Conservation (phyloP, 2,329 filamentous ascomycete species). For the Byssochlamys sp. region DNA sequence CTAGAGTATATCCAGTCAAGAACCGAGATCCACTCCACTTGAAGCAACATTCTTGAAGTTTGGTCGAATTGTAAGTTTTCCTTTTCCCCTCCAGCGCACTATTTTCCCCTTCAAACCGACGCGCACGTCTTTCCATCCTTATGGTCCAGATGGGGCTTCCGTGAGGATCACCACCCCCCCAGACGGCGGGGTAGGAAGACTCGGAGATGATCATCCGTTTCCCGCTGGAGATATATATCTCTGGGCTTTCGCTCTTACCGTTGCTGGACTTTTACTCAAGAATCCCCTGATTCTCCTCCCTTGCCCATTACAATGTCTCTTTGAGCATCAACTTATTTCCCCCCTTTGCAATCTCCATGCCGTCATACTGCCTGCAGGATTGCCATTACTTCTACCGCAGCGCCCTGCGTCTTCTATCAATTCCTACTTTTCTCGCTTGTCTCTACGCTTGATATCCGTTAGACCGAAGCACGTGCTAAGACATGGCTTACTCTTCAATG, state of each 20-base stretch:
- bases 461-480: slow-evolving; percentile 30
- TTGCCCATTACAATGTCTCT: not conserved
- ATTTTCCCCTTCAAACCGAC: not conserved
- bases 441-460: slow-evolving; percentile 52
- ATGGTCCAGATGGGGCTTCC: not conserved
- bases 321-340: not conserved
- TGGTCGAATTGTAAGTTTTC: not conserved
- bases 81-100: not conserved
- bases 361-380: slow-evolving; percentile 70
- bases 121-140: not conserved
- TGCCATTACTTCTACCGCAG: slow-evolving; percentile 91
- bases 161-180: not conserved
- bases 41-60: not conserved
- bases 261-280: not conserved
- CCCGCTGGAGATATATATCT: not conserved
- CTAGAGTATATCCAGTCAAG: not conserved
- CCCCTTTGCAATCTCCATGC: slow-evolving; percentile 51
- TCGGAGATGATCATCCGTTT: not conserved
- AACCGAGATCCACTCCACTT: not conserved
- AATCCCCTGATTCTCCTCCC: not conserved
- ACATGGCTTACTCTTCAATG: slow-evolving; percentile 51
- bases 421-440: slow-evolving; percentile 68
- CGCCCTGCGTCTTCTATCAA: slow-evolving; percentile 73
- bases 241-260: not conserved
- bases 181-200: not conserved